phyloP scores from a whole-genome alignment of 345 rosid species.

The Clausena lansium region DNA sequence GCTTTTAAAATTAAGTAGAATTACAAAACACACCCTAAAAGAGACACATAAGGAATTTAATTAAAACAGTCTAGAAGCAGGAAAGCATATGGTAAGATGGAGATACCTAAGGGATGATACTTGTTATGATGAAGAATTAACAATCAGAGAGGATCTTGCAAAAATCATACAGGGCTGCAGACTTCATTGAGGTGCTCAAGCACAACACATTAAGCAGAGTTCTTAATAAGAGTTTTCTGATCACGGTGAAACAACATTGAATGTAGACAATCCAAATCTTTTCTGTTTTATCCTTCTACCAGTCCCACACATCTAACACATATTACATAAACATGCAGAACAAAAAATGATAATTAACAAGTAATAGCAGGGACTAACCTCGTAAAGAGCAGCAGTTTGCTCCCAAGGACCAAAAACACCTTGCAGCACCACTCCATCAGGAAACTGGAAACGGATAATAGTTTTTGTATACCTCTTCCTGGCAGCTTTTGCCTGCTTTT shows the following conservation, averaged over 20 bases:
- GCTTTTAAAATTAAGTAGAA: too few relatives aligned
- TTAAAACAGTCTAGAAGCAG: background rate
- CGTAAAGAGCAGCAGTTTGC: slow-evolving; percentile 69
- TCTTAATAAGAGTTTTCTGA: background rate
- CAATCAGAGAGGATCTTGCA: background rate
- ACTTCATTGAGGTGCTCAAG: background rate
- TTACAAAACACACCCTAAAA: too few relatives aligned
- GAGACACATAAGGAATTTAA: background rate
- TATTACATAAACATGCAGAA: background rate
- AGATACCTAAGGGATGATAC: background rate
- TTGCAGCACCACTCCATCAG: slow-evolving; percentile 90
- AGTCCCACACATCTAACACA: background rate
- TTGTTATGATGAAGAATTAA: background rate
- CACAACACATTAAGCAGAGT: background rate
- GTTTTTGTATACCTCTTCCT: slow-evolving; percentile 63
- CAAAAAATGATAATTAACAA: background rate
- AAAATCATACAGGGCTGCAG: background rate
- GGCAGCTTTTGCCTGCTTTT: slow-evolving; percentile 84
- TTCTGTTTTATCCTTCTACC: background rate
- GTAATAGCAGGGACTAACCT: slow-evolving; percentile 41
- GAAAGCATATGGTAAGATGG: background rate
- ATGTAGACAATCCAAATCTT: background rate
- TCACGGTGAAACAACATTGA: background rate
- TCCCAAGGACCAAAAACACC: slow-evolving; percentile 93
- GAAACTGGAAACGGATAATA: slow-evolving; percentile 82